phyloP scores from a whole-genome alignment of 2,329 filamentous ascomycete genomes.

The Verticillium nonalfalfae region DNA sequence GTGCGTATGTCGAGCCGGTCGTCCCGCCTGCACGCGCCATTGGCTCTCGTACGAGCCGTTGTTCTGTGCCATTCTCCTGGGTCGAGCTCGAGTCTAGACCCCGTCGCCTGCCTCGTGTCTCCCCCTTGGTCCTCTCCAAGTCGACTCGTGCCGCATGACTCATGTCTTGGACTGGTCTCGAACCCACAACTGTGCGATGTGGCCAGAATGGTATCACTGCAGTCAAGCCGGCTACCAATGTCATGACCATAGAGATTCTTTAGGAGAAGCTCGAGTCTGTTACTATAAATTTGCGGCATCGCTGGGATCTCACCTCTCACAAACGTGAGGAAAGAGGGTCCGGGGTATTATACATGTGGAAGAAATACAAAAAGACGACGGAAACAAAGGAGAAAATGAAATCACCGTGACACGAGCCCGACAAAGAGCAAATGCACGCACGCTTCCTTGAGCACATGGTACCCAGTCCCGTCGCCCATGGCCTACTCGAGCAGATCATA shows the following conservation, averaged over 20 bases:
- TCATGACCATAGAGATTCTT: neutral
- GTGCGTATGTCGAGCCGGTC: neutral
- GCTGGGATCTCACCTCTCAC: slow-evolving; percentile 11
- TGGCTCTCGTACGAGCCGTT: slow-evolving; percentile 5
- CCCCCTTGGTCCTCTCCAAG: neutral
- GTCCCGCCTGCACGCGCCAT: neutral
- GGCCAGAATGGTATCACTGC: neutral
- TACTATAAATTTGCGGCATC: neutral
- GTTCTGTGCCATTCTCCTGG: neutral
- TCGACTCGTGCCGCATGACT: neutral
- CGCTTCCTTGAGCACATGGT: neutral
- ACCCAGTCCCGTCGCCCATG: neutral
- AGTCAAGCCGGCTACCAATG: neutral
- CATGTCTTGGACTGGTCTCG: neutral
- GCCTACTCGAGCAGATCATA: neutral
- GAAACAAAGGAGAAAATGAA: neutral
- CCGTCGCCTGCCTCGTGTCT: neutral
- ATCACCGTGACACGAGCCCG: neutral
- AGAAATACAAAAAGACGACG: neutral
- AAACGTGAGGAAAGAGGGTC: slow-evolving; percentile 8
- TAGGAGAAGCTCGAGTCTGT: neutral
- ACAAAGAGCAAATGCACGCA: neutral
- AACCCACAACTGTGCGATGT: neutral
- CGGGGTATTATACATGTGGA: slow-evolving; percentile 8
- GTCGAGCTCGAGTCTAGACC: neutral